A percentile compares a stretch with the other conserved stretches of the same genome.
Evolutionary conservation across 139 green algal genomes (phyloP).

Genomic region (Edaphochlamys debaryana): DNA sequence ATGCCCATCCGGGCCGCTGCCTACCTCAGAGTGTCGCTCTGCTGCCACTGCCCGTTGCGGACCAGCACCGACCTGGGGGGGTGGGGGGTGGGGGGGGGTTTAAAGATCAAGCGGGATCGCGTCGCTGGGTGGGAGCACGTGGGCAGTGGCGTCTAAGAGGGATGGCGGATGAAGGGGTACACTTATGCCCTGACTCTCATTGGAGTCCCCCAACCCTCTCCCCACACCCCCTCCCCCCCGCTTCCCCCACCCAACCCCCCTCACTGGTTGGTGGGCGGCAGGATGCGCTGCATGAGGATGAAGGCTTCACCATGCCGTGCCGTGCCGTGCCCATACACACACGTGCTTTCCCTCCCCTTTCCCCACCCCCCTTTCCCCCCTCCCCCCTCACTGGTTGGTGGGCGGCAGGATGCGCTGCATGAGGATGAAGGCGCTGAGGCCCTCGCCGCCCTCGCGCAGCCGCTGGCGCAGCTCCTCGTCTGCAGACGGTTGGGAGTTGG

Average conservation of each 20-base stretch:
- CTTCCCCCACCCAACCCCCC: too few species aligned
- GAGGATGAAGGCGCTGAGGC: constrained; percentile 91
- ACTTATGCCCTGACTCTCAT: too few species aligned
- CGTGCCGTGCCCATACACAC: too few species aligned
- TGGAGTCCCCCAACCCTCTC: too few species aligned
- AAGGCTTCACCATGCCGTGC: too few species aligned
- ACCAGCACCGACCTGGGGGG: constrained; percentile 59
- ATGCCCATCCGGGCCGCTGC: too few species aligned
- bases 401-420: constrained; percentile 97
- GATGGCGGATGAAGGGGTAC: too few species aligned
- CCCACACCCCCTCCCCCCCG: too few species aligned
- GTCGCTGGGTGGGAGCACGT: neutral
- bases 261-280: too few species aligned
- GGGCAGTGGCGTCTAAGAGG: neutral
- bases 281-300: constrained; percentile 98
- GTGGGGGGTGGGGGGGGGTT: neutral
- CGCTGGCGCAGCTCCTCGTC: constrained; percentile 61
- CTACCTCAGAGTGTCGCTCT: constrained; percentile 86
- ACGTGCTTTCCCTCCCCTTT: too few species aligned
- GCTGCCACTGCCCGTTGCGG: constrained; percentile 65
- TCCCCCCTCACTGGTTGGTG: too few species aligned
- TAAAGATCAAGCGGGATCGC: neutral
- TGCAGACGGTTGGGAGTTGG: neutral
- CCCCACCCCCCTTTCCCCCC: too few species aligned
- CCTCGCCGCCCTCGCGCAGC: constrained; percentile 58